Evolutionary conservation across 176 grass and related monocot genomes (phyloP), one percentile per base, ranked within the genome.

Genomic region (Carex cristatella): DNA sequence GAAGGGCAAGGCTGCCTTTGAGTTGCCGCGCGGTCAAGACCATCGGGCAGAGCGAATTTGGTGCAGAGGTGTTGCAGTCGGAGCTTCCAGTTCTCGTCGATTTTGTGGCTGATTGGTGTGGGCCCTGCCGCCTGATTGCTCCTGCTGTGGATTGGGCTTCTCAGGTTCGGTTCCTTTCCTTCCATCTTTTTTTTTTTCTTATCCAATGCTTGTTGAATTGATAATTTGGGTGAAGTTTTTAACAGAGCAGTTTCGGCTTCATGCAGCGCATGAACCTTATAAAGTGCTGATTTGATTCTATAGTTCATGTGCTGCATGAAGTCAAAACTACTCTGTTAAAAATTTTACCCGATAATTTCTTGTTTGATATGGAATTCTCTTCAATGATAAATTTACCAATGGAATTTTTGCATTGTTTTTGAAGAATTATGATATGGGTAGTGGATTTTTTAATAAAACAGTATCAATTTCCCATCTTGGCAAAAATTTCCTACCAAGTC

Each of bases 41-140:
- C 53, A 80, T 99, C 72, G 88, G 35, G 27, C 84, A 95, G 77
- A 86, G 87, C 56, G 91, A 99, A 69, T 99, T 98, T 84, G 54
- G 84, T 27, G 79, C 85, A 23, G 93, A 90, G 88, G 96, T 99
- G 10, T 55, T 99, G 85, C 89, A 88, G 65, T 95, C 96, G 42
- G 91, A 95, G 28, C 58, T 99, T 2, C 96, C 93, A 10, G 96
- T 95, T 63, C 93, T 99, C 56, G 96, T 99, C 13, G 96, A 99
- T 68, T 99, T 99, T 87, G 90, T 99, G 53, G 96, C 96, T 5
- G 91, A 94, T 10, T 95, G 96, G 96, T 99, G 96, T 82, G 96
- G 96, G 15, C 96, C 96, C 58, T 99, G 96, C 91, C 93, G 93
- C 61, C 83, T 95, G 85, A 92, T 99, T 77, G 86, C 93, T 10